Base-by-base conservation (phyloP, 805 yeast genomes). In the Wickerhamomyces bovis region DNA sequence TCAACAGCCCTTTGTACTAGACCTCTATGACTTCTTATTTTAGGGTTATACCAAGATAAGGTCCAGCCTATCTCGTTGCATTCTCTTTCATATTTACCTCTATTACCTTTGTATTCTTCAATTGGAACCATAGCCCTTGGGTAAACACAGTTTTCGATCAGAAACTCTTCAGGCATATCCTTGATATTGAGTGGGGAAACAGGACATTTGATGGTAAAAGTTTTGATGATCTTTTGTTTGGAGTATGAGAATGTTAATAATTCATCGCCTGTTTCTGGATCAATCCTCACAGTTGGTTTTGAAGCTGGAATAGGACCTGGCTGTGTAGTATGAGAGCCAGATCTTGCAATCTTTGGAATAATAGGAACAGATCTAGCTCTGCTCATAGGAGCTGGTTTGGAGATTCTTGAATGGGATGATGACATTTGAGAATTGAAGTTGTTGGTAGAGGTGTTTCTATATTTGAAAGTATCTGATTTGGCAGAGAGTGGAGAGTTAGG, bases 1-100 rank as follows among this genome's bases (percentile, higher is more conserved):
- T 75, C 80, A 15, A 75, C 80, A 1, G 80, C 79, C 26, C 79
- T 63, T 53, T 75, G 80, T 15, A 73, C 66, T 15, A 76, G 56
- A 1, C 80, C 80, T 23, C 77, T 63, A 26, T 70, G 69, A 41
- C 60, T 60, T 22, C 71, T 64, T n/a, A 76, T 60, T 20, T 63
- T 63, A 0, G 76, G 72, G 50, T 75, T 75, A 33, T 65, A 57
- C 56, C 59, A 64, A 6, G 72, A 67, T 26, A 75, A 56, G n/a
- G 66, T 63, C 78, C 79, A 74, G 5, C 78, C 80, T 38, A 75
- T 65, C 23, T 63, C 61, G 52, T 75, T 75, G 60, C 80, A 76
- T 39, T 66, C 70, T 33, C 67, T 66, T 52, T 75, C 80, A 53
- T 75, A 75, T 36, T 59, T 53, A 13, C 66, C 69, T 28, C 80